Evolutionary conservation across 2,329 filamentous ascomycete genomes (phyloP), one percentile per base, ranked within the genome.

Genomic region (Teratosphaeria nubilosa): DNA sequence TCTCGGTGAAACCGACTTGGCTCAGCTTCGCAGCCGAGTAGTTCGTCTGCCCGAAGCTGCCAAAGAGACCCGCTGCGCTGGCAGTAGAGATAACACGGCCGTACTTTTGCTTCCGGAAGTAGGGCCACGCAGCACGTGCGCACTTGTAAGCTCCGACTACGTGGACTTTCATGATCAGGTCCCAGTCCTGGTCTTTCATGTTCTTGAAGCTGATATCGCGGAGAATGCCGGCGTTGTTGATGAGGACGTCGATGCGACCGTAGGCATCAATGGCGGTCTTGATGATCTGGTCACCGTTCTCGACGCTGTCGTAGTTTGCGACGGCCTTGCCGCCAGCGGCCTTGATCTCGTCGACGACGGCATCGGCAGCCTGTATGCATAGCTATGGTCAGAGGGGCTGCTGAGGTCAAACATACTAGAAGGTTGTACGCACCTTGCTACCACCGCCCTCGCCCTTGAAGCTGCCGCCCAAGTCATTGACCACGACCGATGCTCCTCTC

Each of bases 51-150:
- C 92, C 94, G 71, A 96, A 97, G 77, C 85, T 94, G 70, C 94
- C 94, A 73, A 95, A 97, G 56, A 99, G 81, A 69, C 94, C 94
- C 62, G 94, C 91, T 58, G 91, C 91, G n/a, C 92, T 97, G 41
- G 92, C 85, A 25, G 94, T 97, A 81, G 95, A 97, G 78, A 99
- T 96, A 66, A 99, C 81, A 68, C 94, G 85, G 63, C 94, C 94
- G 74, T 90, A 99, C 84, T 96, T 97, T 78, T 99, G 94, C 80
- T 97, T 97, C 71, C 92, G 84, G 83, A 99, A 97, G 76, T 97
- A 82, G 60, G 92, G 91, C 92, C 94, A 99, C 56, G 94, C 94
- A 63, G 94, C 94, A 74, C 86, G 86, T 61, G 94, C 83, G 74
- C 90, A 95, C 84, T 96, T 97, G 82, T 95, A 99, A 70, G 91